Base-by-base conservation (phyloP, 1,139 yeast genomes). In the Saccharomyces pastorianus region DNA sequence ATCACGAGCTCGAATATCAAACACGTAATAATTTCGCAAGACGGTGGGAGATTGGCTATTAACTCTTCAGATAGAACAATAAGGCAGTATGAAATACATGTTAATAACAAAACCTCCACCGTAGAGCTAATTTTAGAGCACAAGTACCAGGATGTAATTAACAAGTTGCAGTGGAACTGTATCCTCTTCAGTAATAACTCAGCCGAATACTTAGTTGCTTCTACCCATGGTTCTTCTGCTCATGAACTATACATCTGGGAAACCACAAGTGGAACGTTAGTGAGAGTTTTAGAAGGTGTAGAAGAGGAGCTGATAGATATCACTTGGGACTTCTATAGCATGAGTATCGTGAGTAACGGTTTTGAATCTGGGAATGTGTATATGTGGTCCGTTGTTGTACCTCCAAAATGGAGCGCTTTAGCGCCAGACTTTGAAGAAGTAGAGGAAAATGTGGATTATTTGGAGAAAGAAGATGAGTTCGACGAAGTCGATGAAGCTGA, bases 401-500 rank as follows among this genome's bases (percentile, higher is more conserved):
- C 96, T 0, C 97, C 90, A 64, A 87, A 88, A 71, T 91, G 99
- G 99, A 86, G 96, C 69, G 96, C 97, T 0, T 75, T 91, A 61
- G 98, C 98, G 0, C 98, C 98, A 0, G 99, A 93, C 69, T 91
- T 93, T 67, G 96, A 87, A 53, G 98, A 91, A 68, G 84, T 91
- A 46, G 97, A 91, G 66, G 96, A 91, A 64, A 91, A 90, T 64
- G 85, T 89, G 11, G 90, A 88, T 57, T 91, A 91, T 69, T 82
- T 83, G 59, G 99, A 91, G 64, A 79, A 80, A 56, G 99, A 91
- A 68, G 96, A 90, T 67, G 99, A 91, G 69, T 91, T 91, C 69
- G 99, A 91, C 68, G 79, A 88, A 38, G 79, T 82, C 4, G 73
- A 72, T 13, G 91, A 84, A 57, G 87, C 83, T 55, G 85, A 78